These are phyloP conservation scores for Rubus parviflorus DNA, from an alignment of 306 rosid species.

Conservation along the genomic window DNA sequence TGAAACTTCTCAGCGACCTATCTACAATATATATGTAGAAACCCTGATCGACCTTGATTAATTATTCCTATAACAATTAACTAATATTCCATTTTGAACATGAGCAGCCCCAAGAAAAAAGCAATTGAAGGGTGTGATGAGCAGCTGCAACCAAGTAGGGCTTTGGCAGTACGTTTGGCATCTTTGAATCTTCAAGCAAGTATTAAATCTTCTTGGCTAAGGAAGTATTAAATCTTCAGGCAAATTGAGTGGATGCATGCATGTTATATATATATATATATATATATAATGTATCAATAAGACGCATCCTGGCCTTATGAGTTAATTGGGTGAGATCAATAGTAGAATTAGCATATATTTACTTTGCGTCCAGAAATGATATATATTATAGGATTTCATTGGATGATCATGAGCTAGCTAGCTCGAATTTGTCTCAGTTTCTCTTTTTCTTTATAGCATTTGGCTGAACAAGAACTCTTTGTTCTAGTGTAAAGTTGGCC, in stretches of 20 bases:
- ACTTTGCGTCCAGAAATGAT: no score
- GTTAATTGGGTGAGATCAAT: no score
- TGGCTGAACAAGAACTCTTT: not conserved
- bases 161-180: not conserved
- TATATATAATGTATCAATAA: not conserved
- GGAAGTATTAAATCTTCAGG: not conserved
- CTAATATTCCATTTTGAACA: not conserved
- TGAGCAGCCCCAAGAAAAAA: not conserved
- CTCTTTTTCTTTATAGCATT: not conserved
- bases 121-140: not conserved
- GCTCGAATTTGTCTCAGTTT: not conserved
- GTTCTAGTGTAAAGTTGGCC: not conserved
- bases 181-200: not conserved
- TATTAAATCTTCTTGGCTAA: no score
- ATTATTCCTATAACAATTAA: no score
- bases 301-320: not conserved
- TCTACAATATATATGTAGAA: not conserved
- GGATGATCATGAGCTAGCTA: not conserved
- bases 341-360: no score
- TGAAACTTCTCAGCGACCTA: not conserved
- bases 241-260: not conserved
- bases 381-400: not conserved
- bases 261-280: not conserved
- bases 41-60: not conserved
- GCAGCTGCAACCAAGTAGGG: not conserved